A percentile compares a stretch with the other conserved stretches of the same genome.
Evolutionary conservation across 169 alveolate species (phyloP).

Genomic region (Neospora caninum): DNA sequence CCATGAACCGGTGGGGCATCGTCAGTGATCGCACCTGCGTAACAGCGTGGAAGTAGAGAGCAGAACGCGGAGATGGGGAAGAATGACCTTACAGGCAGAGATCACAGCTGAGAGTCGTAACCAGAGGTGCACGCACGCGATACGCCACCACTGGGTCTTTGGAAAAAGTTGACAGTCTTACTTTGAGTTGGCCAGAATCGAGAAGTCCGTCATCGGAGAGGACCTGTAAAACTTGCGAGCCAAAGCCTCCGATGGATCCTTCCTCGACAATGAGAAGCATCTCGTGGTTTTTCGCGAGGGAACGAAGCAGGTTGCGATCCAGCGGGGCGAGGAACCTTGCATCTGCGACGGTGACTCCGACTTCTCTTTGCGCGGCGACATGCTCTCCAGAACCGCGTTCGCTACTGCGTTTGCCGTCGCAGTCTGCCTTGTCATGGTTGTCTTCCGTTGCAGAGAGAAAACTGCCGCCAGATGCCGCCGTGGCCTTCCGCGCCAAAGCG

Average conservation of each 20-base stretch:
- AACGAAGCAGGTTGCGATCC: constrained; percentile 64
- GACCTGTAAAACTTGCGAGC: constrained; percentile 55
- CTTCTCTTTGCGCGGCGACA: not conserved
- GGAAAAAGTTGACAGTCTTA: not conserved
- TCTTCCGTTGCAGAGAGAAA: too few relatives aligned
- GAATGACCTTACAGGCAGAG: too few relatives aligned
- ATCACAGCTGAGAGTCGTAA: too few relatives aligned
- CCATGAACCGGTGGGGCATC: constrained; percentile 47
- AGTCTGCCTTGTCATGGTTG: not conserved
- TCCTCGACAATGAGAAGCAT: constrained; percentile 74
- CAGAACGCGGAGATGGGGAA: not conserved
- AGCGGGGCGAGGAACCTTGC: constrained; percentile 77
- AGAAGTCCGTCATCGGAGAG: constrained; percentile 48
- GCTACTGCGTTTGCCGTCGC: not conserved
- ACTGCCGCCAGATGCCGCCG: too few relatives aligned
- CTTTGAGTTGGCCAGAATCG: constrained; percentile 29
- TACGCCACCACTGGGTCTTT: too few relatives aligned
- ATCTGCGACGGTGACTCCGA: constrained; percentile 72
- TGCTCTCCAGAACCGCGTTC: constrained; percentile 17
- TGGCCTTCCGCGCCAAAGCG: too few relatives aligned
- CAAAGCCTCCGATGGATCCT: constrained; percentile 79
- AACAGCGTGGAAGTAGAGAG: not conserved
- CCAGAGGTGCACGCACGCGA: too few relatives aligned
- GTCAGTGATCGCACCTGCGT: constrained; percentile 36
- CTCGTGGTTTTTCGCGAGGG: constrained; percentile 64